Base-by-base conservation (phyloP, 2,329 filamentous ascomycete species). In the Aspergillus alliaceus region DNA sequence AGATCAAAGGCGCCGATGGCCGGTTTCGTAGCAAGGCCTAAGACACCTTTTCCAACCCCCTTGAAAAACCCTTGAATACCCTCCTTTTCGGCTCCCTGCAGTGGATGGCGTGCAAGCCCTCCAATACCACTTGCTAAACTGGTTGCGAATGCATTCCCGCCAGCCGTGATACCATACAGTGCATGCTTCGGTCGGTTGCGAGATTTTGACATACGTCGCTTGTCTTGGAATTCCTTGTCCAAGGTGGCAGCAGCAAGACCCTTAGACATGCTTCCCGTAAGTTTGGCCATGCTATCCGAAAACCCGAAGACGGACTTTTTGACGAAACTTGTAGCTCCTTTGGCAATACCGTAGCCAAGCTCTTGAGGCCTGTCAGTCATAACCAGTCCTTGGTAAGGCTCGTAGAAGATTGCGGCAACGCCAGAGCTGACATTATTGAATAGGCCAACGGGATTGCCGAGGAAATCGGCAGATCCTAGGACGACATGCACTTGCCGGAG, bases 271-370 rank as follows among this genome's bases (percentile, higher is more conserved):
- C 91, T 96, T 53, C 96, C 96, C 1, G 96, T 99, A 72, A 98
- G 90, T 72, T 99, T 99, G 66, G 93, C 95, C 79, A 99, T 93
- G 69, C 91, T 96, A 79, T 99, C 96, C 1, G 90, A 96, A 72
- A 99, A 90, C 46, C 95, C 96, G 75, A 96, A 99, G 11, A 99
- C 93, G 0, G 92, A 96, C 77, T 99, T 99, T 82, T 99, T 99
- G 65, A 97, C 90, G 70, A 99, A 98, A 63, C 91, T 96, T 0
- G 92, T 93, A 11, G 96, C 95, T 37, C 95, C 95, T 75, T 97
- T 97, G 34, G 95, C 96, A 61, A 99, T 96, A 18, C 95, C 95
- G 39, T 96, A 82, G 20, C 95, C 96, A 54, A 99, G 87, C 64
- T 99, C 93, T 74, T 98, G 93, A 2, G 95, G 96, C 64, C 90